Evolutionary conservation across 2,329 filamentous ascomycete species (phyloP).

Genomic region (Pseudogymnoascus sp.): DNA sequence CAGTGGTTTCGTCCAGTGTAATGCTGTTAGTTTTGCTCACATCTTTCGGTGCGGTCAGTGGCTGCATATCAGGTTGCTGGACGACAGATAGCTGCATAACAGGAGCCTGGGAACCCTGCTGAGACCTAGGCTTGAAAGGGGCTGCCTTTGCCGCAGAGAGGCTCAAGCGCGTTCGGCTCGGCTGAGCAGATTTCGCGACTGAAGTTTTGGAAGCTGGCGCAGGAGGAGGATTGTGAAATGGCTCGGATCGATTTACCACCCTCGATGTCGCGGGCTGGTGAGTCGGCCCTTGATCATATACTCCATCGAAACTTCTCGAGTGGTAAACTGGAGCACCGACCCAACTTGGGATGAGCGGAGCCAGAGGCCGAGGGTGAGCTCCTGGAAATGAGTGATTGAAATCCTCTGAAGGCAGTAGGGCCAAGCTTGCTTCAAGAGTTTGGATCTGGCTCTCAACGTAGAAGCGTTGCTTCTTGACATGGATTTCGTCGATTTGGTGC

Average conservation of each 20-base stretch:
- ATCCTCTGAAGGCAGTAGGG: neutral
- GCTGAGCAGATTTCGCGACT: neutral
- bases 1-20: neutral
- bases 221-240: neutral
- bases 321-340: neutral
- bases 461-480: conserved; percentile 38
- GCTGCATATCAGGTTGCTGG: neutral
- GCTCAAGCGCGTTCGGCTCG: conserved; percentile 23
- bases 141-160: conserved; percentile 28
- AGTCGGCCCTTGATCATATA: neutral
- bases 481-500: conserved; percentile 52
- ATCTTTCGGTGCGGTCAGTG: neutral
- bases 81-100: neutral
- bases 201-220: neutral
- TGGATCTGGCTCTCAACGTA: conserved; percentile 32
- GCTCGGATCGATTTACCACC: conserved; percentile 9
- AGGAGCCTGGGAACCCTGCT: neutral
- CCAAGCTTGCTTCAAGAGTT: conserved; percentile 19
- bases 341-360: neutral
- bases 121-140: conserved; percentile 25
- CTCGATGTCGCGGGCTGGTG: neutral
- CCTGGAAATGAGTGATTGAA: neutral
- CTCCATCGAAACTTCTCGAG: conserved; percentile 4
- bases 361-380: neutral
- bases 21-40: neutral